A percentile compares a stretch with the other conserved stretches of the same genome.
Evolutionary conservation across 371 early-diverging fungal species (phyloP).

Genomic region (Mucor plumbeus): DNA sequence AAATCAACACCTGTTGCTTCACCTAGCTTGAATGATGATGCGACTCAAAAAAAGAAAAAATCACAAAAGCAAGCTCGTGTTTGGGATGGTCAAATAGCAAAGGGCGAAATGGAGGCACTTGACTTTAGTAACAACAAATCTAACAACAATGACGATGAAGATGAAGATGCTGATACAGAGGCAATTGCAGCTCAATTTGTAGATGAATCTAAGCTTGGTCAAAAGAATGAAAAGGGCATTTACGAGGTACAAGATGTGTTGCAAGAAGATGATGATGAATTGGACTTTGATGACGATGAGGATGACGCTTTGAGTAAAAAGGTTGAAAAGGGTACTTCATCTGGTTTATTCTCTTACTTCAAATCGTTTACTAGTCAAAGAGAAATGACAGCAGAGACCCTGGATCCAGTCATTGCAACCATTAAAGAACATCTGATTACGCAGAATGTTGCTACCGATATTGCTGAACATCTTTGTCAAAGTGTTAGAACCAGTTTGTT

Average conservation of each 20-base stretch:
- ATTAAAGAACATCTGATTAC: slow-evolving; percentile 92
- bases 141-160: slow-evolving; percentile 21
- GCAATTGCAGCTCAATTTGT: slow-evolving; percentile 57
- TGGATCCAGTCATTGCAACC: slow-evolving; percentile 74
- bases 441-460: slow-evolving; percentile 95
- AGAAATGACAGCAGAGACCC: slow-evolving; percentile 66
- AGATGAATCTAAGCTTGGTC: slow-evolving; percentile 63
- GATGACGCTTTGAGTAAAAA: slow-evolving; percentile 14
- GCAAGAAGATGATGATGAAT: slow-evolving; percentile 49
- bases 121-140: slow-evolving; percentile 65
- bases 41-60: slow-evolving; percentile 45
- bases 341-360: slow-evolving; percentile 70
- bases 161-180: slow-evolving; percentile 30
- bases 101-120: slow-evolving; percentile 68
- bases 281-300: slow-evolving; percentile 10
- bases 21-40: slow-evolving; percentile 29
- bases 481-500: slow-evolving; percentile 78
- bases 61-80: slow-evolving; percentile 63
- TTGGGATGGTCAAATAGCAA: slow-evolving; percentile 69
- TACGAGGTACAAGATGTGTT: slow-evolving; percentile 86
- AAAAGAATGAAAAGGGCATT: slow-evolving; percentile 69
- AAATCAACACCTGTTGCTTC: slow-evolving; percentile 41
- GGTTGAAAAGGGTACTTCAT: slow-evolving; percentile 1
- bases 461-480: slow-evolving; percentile 85
- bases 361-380: slow-evolving; percentile 70